Evolutionary conservation across 139 green algal species (phyloP).

Genomic region (Picochlorum costavermella): DNA sequence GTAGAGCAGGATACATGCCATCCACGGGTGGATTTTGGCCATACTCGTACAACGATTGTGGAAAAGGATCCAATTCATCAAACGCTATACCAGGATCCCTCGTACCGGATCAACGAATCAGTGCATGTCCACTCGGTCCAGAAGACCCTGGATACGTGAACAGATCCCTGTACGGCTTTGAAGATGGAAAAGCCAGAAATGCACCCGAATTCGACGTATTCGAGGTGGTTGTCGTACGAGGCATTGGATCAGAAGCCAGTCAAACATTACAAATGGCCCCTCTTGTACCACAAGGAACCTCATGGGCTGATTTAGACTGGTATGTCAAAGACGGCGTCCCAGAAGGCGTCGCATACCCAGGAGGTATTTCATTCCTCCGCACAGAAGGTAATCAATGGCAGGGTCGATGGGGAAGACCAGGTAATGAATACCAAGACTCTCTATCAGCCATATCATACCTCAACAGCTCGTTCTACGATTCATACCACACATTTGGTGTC

Average conservation of each 20-base stretch:
- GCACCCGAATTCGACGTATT: slow-evolving; percentile 44
- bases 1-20: slow-evolving; percentile 31
- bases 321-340: slow-evolving; percentile 2
- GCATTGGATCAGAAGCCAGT: slow-evolving; percentile 6
- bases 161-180: slow-evolving; percentile 9
- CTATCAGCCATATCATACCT: slow-evolving; percentile 16
- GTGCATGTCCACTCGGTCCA: background rate
- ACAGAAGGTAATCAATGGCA: slow-evolving; percentile 19
- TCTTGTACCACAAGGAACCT: slow-evolving; percentile 21
- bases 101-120: background rate
- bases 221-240: slow-evolving; percentile 23
- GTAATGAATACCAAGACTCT: slow-evolving; percentile 33
- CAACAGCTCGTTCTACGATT: slow-evolving; percentile 8
- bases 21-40: slow-evolving; percentile 36
- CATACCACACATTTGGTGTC: slow-evolving; percentile 28
- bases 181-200: slow-evolving; percentile 19
- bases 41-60: slow-evolving; percentile 36
- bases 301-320: slow-evolving; percentile 16
- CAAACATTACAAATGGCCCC: slow-evolving; percentile 44
- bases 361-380: slow-evolving; percentile 3
- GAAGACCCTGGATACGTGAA: slow-evolving; percentile 4
- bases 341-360: slow-evolving; percentile 21
- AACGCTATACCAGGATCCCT: background rate
- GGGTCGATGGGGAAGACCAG: slow-evolving; percentile 8
- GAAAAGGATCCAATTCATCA: slow-evolving; percentile 3